These are phyloP conservation scores for Exophiala sp. DNA, from an alignment of 2,329 filamentous ascomycete species.

Conservation along the genomic window DNA sequence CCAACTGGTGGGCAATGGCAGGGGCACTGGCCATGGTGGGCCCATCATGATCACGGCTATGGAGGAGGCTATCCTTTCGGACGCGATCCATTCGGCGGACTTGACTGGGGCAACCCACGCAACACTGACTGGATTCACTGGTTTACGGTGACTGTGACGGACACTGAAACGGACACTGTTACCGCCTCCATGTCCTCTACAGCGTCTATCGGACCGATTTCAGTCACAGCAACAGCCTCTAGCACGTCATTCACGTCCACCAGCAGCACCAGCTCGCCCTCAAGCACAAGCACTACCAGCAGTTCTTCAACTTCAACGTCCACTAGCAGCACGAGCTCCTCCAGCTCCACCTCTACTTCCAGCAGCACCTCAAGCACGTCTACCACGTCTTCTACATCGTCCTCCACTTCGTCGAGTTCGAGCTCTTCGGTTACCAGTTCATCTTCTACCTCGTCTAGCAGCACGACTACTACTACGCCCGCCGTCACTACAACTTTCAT, in stretches of 20 bases:
- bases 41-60: background rate
- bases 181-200: constrained; percentile 2
- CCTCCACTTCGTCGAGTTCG: background rate
- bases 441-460: background rate
- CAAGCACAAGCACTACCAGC: background rate
- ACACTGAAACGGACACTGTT: constrained; percentile 2
- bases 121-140: constrained; percentile 14
- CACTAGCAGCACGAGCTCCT: background rate
- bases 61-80: background rate
- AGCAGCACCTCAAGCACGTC: background rate
- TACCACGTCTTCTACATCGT: background rate
- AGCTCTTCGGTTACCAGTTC: too few species aligned
- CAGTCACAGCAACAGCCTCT: background rate
- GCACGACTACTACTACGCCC: background rate
- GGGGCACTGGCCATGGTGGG: background rate
- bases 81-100: constrained; percentile 9
- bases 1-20: constrained; percentile 11
- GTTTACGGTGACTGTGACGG: constrained; percentile 1
- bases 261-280: background rate
- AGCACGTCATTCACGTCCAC: constrained; percentile 3
- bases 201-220: background rate
- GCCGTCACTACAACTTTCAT: constrained; percentile 1
- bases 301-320: background rate
- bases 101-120: constrained; percentile 14
- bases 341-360: background rate